Evolutionary conservation across 1,139 yeast species (phyloP), one percentile per base, ranked within the genome.

Genomic region (Pichia sp.): DNA sequence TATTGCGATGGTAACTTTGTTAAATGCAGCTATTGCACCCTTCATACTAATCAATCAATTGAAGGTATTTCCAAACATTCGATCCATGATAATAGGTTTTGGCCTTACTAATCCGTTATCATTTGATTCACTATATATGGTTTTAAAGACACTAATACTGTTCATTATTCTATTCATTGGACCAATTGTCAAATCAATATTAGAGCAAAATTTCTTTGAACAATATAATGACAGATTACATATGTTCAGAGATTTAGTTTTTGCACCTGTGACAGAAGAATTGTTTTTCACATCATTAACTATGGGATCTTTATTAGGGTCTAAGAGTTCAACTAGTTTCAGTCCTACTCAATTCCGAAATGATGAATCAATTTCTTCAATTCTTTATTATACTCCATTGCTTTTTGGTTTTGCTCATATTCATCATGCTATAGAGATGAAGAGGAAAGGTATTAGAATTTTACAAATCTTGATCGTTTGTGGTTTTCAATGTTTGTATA

Each of bases 181-280:
- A 1, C 63, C 83, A 1, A 82, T 77, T 51, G 50, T 67, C 18
- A 93, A 89, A 0, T 84, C 49, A 66, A 7, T 42, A 7, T 4
- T 36, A 4, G 74, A 78, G 38, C 64, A 69, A 42, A 25, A 35
- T 24, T 17, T 17, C 11, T 10, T 28, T 5, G 33, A 19, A 35
- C 60, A 21, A 47, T 61, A 31, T 59, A 44, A 44, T 40, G 49
- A 28, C 10, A 25, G 3, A 4, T 10, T 39, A 23, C 47, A 38
- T 2, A 12, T 39, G 2, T 25, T 47, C 2, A 21, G 96, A 45
- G 82, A 84, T 57, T 73, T 75, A 46, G 44, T 85, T 0, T 69
- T 84, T 48, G 97, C 95, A 0, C 98, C 98, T 1, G 43, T 84
- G 1, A 81, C 95, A 0, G 99, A 91, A 58, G 99, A 91, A 56